phyloP scores from a whole-genome alignment of 1,284 basidiomycete genomes.

The Hypsizygus ulmarius region DNA sequence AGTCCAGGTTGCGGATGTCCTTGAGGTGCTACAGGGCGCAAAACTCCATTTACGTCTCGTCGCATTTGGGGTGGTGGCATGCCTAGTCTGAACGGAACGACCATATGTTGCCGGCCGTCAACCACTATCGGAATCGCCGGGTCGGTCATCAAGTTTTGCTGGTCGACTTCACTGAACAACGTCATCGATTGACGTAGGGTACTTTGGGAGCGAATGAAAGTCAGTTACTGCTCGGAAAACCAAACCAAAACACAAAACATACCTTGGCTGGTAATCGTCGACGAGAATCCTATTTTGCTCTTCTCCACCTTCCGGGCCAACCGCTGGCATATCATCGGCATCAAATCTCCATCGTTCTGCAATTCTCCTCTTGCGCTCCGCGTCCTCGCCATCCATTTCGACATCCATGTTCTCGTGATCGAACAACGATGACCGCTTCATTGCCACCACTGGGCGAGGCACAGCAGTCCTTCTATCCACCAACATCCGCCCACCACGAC shows the following conservation, averaged over 20 bases:
- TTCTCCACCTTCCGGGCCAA: slow-evolving; percentile 60
- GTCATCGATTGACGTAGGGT: slow-evolving; percentile 59
- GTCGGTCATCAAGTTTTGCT: slow-evolving; percentile 33
- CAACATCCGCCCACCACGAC: slow-evolving; percentile 78
- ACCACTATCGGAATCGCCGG: slow-evolving; percentile 28
- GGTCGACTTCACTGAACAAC: slow-evolving; percentile 33
- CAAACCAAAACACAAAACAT: slow-evolving; percentile 25
- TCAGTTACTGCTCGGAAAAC: neutral
- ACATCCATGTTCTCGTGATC: slow-evolving; percentile 24
- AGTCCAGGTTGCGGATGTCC: slow-evolving; percentile 14
- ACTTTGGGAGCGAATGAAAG: slow-evolving; percentile 32
- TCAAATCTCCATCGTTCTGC: slow-evolving; percentile 73
- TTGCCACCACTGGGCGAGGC: slow-evolving; percentile 19
- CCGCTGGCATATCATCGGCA: slow-evolving; percentile 54
- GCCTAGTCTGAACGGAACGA: slow-evolving; percentile 41
- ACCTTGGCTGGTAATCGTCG: slow-evolving; percentile 69
- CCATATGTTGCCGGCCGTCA: slow-evolving; percentile 33
- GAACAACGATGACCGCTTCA: slow-evolving; percentile 27
- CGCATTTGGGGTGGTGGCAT: slow-evolving; percentile 38
- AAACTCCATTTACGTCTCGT: slow-evolving; percentile 29
- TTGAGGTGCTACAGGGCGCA: slow-evolving; percentile 27
- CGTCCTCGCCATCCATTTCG: slow-evolving; percentile 36
- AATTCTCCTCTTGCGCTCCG: slow-evolving; percentile 42
- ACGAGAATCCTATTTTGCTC: slow-evolving; percentile 67
- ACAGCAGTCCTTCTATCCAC: slow-evolving; percentile 67